Evolutionary conservation across 495 filamentous ascomycete species (phyloP), one percentile per base, ranked within the genome.

Genomic region (Zalerion maritima): DNA sequence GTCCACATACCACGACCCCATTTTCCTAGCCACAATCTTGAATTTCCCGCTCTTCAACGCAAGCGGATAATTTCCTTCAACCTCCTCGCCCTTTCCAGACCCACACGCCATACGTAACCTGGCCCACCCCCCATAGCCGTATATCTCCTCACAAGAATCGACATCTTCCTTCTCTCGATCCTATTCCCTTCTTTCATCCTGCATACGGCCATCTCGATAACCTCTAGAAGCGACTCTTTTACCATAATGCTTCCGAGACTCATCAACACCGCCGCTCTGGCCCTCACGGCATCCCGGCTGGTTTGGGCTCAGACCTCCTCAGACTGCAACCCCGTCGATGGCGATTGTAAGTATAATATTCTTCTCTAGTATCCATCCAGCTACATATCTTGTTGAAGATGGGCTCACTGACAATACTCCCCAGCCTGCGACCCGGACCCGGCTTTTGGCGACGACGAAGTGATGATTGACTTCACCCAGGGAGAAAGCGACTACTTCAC

Each of bases 391-490:
- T 18, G 26, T 31, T 24, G 28, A 41, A 38, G 29, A 45, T 29
- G 16, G 14, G 1, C 1, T 15, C 12, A 22, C 27, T 30, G 20
- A 39, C 37, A 22, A 17, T 15, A 2, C 23, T 20, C 5, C 8
- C 22, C 15, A 55, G 60, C 32, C 26, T 94, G 86, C 55, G 73
- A 80, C 21, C 50, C 76, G 32, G 69, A 86, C 42, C 61, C 77
- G 35, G 86, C 85, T 6, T 56, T 93, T 10, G 75, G 79, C 41
- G 71, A 64, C 35, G 67, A 71, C 2, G 71, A 73, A 14, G 67
- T 59, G 13, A 72, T 79, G 41, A 79, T 82, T 55, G 83, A 92
- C 60, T 91, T 94, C 54, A 77, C 77, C 24, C 54, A 69, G 42
- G 81, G 82, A 37, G 64, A 71, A 38, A 73, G 52, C 47, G 43